Evolutionary conservation across 306 rosid genomes (phyloP), one percentile per base, ranked within the genome.

Genomic region (Castanospermum australe): DNA sequence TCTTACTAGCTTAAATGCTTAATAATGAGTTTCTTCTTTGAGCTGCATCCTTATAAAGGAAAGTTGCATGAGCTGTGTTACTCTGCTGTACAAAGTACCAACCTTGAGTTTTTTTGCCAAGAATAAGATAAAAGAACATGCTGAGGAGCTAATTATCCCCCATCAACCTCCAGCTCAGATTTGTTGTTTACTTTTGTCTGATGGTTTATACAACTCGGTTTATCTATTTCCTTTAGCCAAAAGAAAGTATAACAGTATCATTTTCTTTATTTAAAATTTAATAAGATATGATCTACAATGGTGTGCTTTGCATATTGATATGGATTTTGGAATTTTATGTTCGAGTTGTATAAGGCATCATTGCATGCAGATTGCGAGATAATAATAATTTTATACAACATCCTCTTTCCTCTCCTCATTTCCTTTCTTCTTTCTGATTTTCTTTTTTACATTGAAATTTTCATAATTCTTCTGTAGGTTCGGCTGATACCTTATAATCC

Each of bases 391-490:
- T 38, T 51, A 12, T 11, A 39, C 10, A 15, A 18, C 66, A 30
- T 13, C 32, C 7, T 41, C 20, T 50, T 74, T 45, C 25, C 52
- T 56, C 5, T n/a, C n/a, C n/a, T n/a, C n/a, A n/a, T n/a, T n/a
- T n/a, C n/a, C 17, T 22, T 33, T 28, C 41, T 21, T 20, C 4
- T 56, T 25, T 24, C 5, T 48, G 24, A n/a, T n/a, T n/a, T n/a
- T n/a, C n/a, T 8, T 42, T 42, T 7, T 10, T 13, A 42, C 12
- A 0, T 7, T 7, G 2, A 42, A n/a, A 20, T 35, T 36, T 4
- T 70, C 6, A 14, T 42, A 45, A 41, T 78, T 63, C 36, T 20
- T 59, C n/a, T 89, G 75, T 81, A 89, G 93, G 93, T 89, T 20
- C 89, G 81, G 54, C 70, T 89, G 75, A 55, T 73, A 44, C 78